These are phyloP conservation scores for Cairneyella variabilis DNA, from an alignment of 495 filamentous ascomycete species.

Conservation along the genomic window DNA sequence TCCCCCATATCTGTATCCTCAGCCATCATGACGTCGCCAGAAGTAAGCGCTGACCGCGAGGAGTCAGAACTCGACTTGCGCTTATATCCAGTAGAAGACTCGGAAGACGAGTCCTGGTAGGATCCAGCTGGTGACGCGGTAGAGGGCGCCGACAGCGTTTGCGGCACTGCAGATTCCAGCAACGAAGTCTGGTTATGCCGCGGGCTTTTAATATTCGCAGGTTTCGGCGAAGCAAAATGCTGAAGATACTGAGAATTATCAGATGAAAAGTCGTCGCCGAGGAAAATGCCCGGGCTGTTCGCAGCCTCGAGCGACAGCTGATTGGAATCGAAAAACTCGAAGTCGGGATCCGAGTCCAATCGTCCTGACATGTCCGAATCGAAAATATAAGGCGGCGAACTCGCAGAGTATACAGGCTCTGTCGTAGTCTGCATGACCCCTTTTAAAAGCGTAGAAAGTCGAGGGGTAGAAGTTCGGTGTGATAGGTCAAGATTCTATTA, in stretches of 20 bases:
- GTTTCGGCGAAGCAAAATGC: conserved; percentile 15
- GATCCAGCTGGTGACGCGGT: conserved; percentile 39
- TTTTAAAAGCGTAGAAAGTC: conserved; percentile 2
- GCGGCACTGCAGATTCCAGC: conserved; percentile 22
- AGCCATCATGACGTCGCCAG: conserved; percentile 26
- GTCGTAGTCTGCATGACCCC: conserved; percentile 25
- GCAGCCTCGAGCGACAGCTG: conserved; percentile 12
- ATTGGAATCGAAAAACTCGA: conserved; percentile 35
- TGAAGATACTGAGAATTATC: conserved; percentile 10
- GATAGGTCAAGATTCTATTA: background rate
- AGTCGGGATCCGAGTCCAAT: conserved; percentile 32
- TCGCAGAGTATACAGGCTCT: conserved; percentile 22
- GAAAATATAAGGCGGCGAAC: conserved; percentile 28
- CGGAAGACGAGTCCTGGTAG: conserved; percentile 43
- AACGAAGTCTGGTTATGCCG: conserved; percentile 20
- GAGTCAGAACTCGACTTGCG: conserved; percentile 43
- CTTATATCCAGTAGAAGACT: conserved; percentile 41
- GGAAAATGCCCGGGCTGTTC: conserved; percentile 20
- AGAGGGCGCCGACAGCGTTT: conserved; percentile 23
- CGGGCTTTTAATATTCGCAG: conserved; percentile 16
- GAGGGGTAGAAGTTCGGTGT: background rate
- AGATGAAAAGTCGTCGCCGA: conserved; percentile 22
- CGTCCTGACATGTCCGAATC: conserved; percentile 30
- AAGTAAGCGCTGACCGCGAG: conserved; percentile 30
- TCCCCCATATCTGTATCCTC: conserved; percentile 27